Evolutionary conservation across 2,329 filamentous ascomycete species (phyloP).

Genomic region (Teratosphaeria gauchensis): DNA sequence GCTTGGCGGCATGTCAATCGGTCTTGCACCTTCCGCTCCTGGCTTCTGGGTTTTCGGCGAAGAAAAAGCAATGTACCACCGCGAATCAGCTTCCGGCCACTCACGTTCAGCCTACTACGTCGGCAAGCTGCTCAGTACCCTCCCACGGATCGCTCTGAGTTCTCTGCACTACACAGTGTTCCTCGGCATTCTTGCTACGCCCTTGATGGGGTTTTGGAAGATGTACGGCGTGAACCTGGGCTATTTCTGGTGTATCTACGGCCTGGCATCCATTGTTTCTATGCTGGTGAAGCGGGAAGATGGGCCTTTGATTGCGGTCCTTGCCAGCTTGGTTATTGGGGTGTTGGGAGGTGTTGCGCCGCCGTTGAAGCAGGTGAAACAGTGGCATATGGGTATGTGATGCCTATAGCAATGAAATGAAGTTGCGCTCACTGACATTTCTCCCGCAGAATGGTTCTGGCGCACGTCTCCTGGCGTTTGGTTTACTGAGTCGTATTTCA

Average conservation of each 20-base stretch:
- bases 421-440: not conserved
- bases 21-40: conserved; percentile 45
- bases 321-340: conserved; percentile 45
- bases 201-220: conserved; percentile 40
- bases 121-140: conserved; percentile 44
- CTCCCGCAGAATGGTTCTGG: conserved; percentile 38
- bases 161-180: conserved; percentile 48
- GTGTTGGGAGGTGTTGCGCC: conserved; percentile 47
- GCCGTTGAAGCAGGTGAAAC: conserved; percentile 37
- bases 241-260: conserved; percentile 52
- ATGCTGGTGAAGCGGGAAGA: conserved; percentile 49
- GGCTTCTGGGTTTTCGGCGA: conserved; percentile 50
- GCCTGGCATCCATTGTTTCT: conserved; percentile 42
- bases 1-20: conserved; percentile 45
- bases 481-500: conserved; percentile 49
- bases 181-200: conserved; percentile 40
- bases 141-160: conserved; percentile 43
- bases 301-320: conserved; percentile 47
- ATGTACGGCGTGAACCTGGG: conserved; percentile 44
- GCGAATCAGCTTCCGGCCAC: conserved; percentile 49
- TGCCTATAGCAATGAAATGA: conserved; percentile 18
- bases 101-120: conserved; percentile 48
- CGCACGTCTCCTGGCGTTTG: conserved; percentile 44
- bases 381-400: conserved; percentile 37
- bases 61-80: conserved; percentile 45